These are phyloP conservation scores for Trametes hirsuta DNA, from an alignment of 1,284 basidiomycete species.

Conservation along the genomic window DNA sequence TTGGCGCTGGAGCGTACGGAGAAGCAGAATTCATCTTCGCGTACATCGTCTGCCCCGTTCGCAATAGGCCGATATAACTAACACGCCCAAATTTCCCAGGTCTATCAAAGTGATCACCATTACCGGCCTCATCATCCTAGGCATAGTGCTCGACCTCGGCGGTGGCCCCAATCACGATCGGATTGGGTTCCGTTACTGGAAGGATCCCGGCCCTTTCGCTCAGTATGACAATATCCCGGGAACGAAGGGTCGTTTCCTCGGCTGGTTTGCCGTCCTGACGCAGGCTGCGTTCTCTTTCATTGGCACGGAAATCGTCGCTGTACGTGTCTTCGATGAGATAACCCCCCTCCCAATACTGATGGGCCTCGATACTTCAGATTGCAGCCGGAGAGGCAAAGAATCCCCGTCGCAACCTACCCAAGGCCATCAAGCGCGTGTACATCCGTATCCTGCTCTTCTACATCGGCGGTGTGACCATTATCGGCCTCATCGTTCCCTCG, in stretches of 20 bases:
- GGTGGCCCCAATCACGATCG: constrained; percentile 58
- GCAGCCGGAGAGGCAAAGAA: constrained; percentile 82
- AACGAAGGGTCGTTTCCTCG: constrained; percentile 53
- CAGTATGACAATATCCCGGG: constrained; percentile 49
- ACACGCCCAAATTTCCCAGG: constrained; percentile 25
- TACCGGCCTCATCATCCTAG: constrained; percentile 52
- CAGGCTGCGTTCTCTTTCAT: constrained; percentile 78
- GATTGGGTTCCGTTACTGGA: constrained; percentile 55
- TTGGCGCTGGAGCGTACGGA: constrained; percentile 52
- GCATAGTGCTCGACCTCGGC: constrained; percentile 62
- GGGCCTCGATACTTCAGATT: constrained; percentile 41
- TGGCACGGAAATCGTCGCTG: constrained; percentile 78
- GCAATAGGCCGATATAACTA: neutral
- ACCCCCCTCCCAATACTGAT: too few species aligned
- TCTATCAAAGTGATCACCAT: constrained; percentile 66
- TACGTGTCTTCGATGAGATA: constrained; percentile 42
- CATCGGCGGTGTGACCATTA: constrained; percentile 57
- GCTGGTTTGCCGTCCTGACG: constrained; percentile 54
- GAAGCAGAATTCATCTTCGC: constrained; percentile 62
- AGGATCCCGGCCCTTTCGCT: constrained; percentile 58
- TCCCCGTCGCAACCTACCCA: constrained; percentile 68
- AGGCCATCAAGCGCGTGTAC: constrained; percentile 69
- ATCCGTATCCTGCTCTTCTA: constrained; percentile 79
- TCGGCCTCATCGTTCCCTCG: constrained; percentile 78
- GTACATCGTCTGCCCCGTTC: constrained; percentile 27